Conservation (phyloP, 2,329 filamentous ascomycete species). For the Grosmannia clavigera region DNA sequence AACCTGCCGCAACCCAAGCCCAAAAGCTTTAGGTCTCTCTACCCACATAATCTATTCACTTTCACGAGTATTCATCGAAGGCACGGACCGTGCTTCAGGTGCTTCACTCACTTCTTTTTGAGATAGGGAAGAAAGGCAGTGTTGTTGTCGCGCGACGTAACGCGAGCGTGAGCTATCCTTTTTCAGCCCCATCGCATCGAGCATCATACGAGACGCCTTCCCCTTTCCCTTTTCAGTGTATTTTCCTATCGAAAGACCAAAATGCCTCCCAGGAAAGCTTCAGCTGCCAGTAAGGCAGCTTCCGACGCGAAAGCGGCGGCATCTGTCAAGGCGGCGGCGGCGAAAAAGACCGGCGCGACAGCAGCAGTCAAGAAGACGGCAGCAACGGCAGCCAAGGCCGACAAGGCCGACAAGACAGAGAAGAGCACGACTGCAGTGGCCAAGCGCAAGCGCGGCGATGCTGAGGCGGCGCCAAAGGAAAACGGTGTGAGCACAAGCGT, state of each 20-base stretch:
- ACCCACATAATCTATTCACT: background rate
- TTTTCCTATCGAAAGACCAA: background rate
- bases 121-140: too few relatives aligned
- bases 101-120: background rate
- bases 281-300: conserved; percentile 11
- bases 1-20: background rate
- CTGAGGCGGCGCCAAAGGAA: conserved; percentile 8
- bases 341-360: conserved; percentile 17
- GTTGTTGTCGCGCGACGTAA: background rate
- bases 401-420: conserved; percentile 1
- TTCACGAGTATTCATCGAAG: background rate
- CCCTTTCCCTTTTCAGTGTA: background rate
- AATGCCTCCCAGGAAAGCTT: conserved; percentile 11
- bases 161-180: background rate
- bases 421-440: background rate
- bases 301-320: conserved; percentile 17
- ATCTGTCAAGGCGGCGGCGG: conserved; percentile 30
- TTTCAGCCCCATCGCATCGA: too few relatives aligned
- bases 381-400: conserved; percentile 2
- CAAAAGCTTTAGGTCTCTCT: background rate
- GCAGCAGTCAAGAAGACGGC: conserved; percentile 8
- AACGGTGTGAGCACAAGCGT: conserved; percentile 1
- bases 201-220: background rate
- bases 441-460: conserved; percentile 8
- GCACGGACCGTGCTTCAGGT: background rate